phyloP scores from a whole-genome alignment of 139 green algal species.

The Raphidocelis subcapitata region DNA sequence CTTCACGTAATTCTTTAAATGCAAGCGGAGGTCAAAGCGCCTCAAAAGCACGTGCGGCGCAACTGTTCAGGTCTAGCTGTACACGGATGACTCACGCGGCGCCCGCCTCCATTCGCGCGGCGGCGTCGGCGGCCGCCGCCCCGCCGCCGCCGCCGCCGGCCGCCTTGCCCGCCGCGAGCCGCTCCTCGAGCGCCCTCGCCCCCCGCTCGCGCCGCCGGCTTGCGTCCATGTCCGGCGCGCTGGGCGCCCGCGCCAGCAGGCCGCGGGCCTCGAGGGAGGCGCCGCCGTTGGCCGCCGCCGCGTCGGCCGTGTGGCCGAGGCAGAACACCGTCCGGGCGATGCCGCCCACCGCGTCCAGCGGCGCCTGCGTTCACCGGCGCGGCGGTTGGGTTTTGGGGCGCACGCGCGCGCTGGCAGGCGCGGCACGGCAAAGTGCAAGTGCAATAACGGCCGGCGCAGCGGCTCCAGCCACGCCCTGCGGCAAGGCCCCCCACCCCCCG shows the following conservation, averaged over 20 bases:
- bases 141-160: no score
- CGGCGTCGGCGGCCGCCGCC: no score
- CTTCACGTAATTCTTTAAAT: no score
- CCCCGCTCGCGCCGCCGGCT: constrained; percentile 74
- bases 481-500: not conserved
- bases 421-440: no score
- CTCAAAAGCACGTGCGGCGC: no score
- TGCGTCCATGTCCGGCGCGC: constrained; percentile 66
- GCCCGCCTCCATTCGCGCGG: no score
- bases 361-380: constrained; percentile 11
- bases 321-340: constrained; percentile 42
- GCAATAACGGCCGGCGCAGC: not conserved
- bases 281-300: constrained; percentile 20
- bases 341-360: constrained; percentile 52
- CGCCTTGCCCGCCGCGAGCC: constrained; percentile 28
- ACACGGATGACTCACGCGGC: no score
- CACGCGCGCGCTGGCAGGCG: not conserved
- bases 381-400: constrained; percentile 64
- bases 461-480: not conserved
- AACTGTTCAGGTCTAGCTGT: no score
- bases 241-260: constrained; percentile 35
- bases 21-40: no score
- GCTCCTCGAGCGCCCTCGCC: constrained; percentile 74
- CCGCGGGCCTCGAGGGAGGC: constrained; percentile 15
- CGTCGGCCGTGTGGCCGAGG: constrained; percentile 7